Evolutionary conservation across 164 flowering plant species (phyloP), one percentile per base, ranked within the genome.

Genomic region (Pachysandra terminalis): DNA sequence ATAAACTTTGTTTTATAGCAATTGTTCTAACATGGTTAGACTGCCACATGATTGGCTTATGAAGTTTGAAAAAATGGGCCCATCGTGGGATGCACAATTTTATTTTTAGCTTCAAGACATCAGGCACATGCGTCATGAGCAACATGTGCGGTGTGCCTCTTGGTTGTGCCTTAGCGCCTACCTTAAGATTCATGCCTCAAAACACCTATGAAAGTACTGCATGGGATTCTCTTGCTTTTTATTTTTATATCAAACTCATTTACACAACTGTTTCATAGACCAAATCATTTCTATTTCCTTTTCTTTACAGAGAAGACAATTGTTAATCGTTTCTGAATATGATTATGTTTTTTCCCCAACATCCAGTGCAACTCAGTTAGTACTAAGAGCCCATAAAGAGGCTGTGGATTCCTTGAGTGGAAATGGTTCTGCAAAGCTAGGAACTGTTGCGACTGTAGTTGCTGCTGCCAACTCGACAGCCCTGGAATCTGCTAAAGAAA

Each of bases 381-480:
- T 95, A 56, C 78, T 92, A 9, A 90, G 68, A 74, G 99, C 98
- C 16, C 99, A 95, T 77, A 89, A 86, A 82, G 99, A 95, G 68
- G 97, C 98, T 61, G 97, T 95, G 49, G 85, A 93, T 79, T 90
- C 97, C 58, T 81, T 92, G 72, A 86, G 95, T 78, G 99, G 99
- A 53, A 89, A 76, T 80, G 90, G 98, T 67, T 82, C 94, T 69
- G 74, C 99, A 45, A 85, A 81, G 79, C 69, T 93, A 56, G 99
- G 99, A 66, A 88, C 95, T n/a, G 96, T 93, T 68, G 94, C 98
- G 63, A 80, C 98, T 32, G 96, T 92, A 4, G 99, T 95, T 73
- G 94, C 96, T 74, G 96, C 98, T 73, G 99, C 98, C 59, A 95
- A 95, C 81, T 90, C 99, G 40, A 84, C 89, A 37, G 98, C 97